These are phyloP conservation scores for Pyricularia pennisetigena DNA, from an alignment of 2,329 filamentous ascomycete genomes.

Conservation along the genomic window DNA sequence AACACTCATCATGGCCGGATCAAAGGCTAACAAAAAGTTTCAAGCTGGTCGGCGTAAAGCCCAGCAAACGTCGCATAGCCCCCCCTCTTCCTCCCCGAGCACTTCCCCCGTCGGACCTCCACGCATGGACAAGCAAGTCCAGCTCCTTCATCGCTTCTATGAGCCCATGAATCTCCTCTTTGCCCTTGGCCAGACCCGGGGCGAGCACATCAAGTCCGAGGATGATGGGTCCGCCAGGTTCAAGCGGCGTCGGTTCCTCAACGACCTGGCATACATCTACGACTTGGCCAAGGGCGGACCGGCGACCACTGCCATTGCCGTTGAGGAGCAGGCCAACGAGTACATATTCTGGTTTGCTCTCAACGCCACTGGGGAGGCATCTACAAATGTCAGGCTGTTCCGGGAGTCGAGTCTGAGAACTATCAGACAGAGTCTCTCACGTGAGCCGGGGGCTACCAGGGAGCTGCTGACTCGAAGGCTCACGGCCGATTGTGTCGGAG, in stretches of 20 bases:
- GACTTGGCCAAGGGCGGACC: constrained; percentile 34
- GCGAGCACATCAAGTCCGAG: constrained; percentile 12
- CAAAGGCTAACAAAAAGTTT: not conserved
- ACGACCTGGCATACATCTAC: constrained; percentile 32
- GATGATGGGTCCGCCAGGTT: constrained; percentile 3
- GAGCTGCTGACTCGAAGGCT: not conserved
- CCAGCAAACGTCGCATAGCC: not conserved
- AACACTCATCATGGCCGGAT: not conserved
- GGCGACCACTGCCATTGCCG: constrained; percentile 32
- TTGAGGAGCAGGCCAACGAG: constrained; percentile 22
- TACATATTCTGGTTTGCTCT: constrained; percentile 33
- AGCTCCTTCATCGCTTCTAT: constrained; percentile 20
- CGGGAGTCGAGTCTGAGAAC: constrained; percentile 16
- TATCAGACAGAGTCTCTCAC: not conserved
- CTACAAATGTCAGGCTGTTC: constrained; percentile 17
- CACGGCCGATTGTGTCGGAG: not conserved
- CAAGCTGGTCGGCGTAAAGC: not conserved
- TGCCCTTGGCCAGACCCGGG: constrained; percentile 21
- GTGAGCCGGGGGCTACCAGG: no score
- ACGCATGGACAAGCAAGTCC: not conserved
- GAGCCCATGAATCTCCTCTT: constrained; percentile 25
- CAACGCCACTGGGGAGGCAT: constrained; percentile 16
- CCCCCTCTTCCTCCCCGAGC: not conserved
- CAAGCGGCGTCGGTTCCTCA: constrained; percentile 21
- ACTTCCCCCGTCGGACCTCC: not conserved